A percentile compares a stretch with the other conserved stretches of the same genome.
Conservation (phyloP, 2,329 filamentous ascomycete genomes). For the Scedosporium aurantiacum region DNA sequence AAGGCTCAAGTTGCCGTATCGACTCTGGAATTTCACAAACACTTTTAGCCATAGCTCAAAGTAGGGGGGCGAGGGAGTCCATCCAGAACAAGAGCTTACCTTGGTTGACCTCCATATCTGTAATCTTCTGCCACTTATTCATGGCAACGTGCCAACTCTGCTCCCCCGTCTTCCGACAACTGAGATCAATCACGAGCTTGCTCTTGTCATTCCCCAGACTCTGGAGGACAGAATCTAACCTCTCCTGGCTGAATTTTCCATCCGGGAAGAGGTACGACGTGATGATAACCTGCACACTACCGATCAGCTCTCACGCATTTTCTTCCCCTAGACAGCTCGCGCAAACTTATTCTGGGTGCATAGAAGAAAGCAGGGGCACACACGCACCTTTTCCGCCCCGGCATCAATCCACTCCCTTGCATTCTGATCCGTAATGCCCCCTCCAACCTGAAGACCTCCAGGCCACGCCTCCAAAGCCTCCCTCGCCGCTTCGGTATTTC, state of each 20-base stretch:
- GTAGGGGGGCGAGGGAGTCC: neutral
- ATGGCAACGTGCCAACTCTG: slow-evolving; percentile 92
- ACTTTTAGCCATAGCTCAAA: neutral
- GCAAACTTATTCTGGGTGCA: neutral
- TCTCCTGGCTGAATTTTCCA: slow-evolving; percentile 66
- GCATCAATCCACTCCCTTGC: slow-evolving; percentile 75
- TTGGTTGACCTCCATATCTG: slow-evolving; percentile 85
- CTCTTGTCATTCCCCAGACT: slow-evolving; percentile 62
- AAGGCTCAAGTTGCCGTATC: slow-evolving; percentile 71
- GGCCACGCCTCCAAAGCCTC: slow-evolving; percentile 74
- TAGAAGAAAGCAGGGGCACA: slow-evolving; percentile 23
- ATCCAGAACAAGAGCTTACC: slow-evolving; percentile 43
- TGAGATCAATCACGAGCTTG: slow-evolving; percentile 89
- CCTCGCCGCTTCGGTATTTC: slow-evolving; percentile 68
- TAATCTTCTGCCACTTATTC: slow-evolving; percentile 98
- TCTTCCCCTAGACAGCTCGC: neutral
- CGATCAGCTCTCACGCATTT: neutral
- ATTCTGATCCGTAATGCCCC: slow-evolving; percentile 83
- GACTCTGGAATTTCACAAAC: slow-evolving; percentile 46
- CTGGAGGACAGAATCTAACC: slow-evolving; percentile 62
- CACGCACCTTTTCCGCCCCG: slow-evolving; percentile 69
- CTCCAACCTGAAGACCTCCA: slow-evolving; percentile 73
- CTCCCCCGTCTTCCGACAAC: slow-evolving; percentile 64
- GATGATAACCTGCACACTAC: slow-evolving; percentile 68
- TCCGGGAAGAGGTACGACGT: slow-evolving; percentile 89